Evolutionary conservation across 1,284 basidiomycete species (phyloP).

Genomic region (Exobasidium cylindrosporum): DNA sequence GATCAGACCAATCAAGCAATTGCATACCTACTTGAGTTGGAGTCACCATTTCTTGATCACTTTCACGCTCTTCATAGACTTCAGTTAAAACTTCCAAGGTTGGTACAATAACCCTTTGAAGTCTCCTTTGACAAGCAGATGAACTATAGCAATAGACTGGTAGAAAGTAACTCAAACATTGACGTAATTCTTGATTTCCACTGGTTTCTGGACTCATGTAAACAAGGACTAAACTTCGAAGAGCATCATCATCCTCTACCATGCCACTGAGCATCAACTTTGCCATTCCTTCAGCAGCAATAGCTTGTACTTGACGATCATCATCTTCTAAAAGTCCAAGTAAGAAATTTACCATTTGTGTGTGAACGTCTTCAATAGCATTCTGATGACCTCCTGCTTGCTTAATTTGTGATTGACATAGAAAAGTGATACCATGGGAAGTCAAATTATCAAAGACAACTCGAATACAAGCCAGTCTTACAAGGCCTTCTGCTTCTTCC

Average conservation of each 20-base stretch:
- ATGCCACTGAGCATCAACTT: conserved; percentile 83
- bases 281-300: conserved; percentile 77
- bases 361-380: conserved; percentile 34
- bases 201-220: conserved; percentile 85
- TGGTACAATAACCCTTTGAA: conserved; percentile 70
- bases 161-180: conserved; percentile 94
- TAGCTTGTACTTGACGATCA: conserved; percentile 66
- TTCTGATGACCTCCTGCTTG: conserved; percentile 40
- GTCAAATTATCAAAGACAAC: conserved; percentile 87
- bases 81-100: conserved; percentile 69
- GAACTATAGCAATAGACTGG: conserved; percentile 89
- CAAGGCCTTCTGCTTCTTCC: conserved; percentile 70
- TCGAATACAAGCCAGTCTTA: conserved; percentile 64
- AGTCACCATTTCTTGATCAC: conserved; percentile 74
- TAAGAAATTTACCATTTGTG: conserved; percentile 45
- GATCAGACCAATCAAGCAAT: conserved; percentile 90
- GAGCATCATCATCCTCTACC: conserved; percentile 57
- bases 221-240: conserved; percentile 73
- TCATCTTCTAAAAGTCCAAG: conserved; percentile 65
- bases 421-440: conserved; percentile 77
- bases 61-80: conserved; percentile 70
- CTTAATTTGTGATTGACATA: conserved; percentile 58
- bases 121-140: conserved; percentile 70
- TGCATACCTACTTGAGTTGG: conserved; percentile 77
- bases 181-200: conserved; percentile 80